phyloP scores from a whole-genome alignment of 1,139 yeast species.

The Yamadazyma spencermartinsiae region DNA sequence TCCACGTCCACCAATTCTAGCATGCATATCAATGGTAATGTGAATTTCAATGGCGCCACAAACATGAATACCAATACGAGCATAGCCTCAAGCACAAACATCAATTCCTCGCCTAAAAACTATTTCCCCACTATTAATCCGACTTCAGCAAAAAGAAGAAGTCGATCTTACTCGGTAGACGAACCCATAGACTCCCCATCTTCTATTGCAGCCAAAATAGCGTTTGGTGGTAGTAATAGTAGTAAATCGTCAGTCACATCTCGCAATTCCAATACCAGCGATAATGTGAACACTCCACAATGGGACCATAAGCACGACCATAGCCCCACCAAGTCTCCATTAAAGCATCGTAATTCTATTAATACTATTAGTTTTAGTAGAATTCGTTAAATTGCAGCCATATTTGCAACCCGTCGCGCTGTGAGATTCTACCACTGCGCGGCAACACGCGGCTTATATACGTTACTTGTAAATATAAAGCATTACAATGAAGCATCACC shows the following conservation, averaged over 20 bases:
- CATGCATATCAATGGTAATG: no score
- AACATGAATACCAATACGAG: neutral
- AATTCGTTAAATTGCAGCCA: constrained; percentile 20
- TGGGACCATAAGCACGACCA: neutral
- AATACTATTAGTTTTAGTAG: constrained; percentile 34
- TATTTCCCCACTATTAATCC: constrained; percentile 11
- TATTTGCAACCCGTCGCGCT: neutral
- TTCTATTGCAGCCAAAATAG: constrained; percentile 33
- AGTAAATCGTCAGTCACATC: constrained; percentile 12
- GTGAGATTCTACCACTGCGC: no score
- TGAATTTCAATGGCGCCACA: no score
- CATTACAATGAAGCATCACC: constrained; percentile 22
- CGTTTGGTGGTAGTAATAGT: constrained; percentile 26
- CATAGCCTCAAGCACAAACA: no score
- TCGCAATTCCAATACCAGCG: neutral
- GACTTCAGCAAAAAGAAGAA: constrained; percentile 10
- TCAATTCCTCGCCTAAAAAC: constrained; percentile 15
- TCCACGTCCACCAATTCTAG: constrained; percentile 1
- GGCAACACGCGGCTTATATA: neutral
- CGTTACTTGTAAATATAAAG: neutral
- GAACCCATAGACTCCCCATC: constrained; percentile 22
- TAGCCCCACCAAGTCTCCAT: constrained; percentile 8
- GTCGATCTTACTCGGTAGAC: constrained; percentile 1
- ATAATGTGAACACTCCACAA: constrained; percentile 1
- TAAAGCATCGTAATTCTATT: constrained; percentile 15